Evolutionary conservation across 345 rosid species (phyloP).

Genomic region (Moricandia moricandioides): DNA sequence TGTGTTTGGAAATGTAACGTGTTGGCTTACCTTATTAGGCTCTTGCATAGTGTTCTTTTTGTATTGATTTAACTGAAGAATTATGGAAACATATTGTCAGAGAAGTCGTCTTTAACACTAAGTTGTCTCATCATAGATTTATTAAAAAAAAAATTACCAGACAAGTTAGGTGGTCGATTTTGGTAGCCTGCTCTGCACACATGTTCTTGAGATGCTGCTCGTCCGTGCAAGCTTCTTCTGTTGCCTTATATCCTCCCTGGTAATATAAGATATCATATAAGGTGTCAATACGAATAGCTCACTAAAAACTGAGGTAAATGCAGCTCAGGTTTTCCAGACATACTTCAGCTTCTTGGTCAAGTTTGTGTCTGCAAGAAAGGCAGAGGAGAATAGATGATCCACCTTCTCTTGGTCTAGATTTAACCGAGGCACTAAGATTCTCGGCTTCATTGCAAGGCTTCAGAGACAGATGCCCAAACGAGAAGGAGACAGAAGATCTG

Average conservation of each 20-base stretch:
- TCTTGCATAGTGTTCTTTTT: slow-evolving; percentile 34
- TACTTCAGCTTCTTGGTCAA: slow-evolving; percentile 41
- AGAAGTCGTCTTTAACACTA: background rate
- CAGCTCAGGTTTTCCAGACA: slow-evolving; percentile 9
- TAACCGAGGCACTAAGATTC: slow-evolving; percentile 41
- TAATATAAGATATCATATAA: slow-evolving; percentile 7
- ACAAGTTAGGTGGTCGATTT: slow-evolving; percentile 63
- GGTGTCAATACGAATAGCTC: background rate
- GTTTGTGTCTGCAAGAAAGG: slow-evolving; percentile 63
- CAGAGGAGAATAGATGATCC: slow-evolving; percentile 49
- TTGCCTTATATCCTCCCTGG: slow-evolving; percentile 44
- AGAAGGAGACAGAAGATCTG: slow-evolving; percentile 69
- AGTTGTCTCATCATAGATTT: slow-evolving; percentile 3
- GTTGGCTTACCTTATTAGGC: slow-evolving; percentile 34
- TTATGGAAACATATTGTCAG: slow-evolving; percentile 18
- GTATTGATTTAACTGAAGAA: slow-evolving; percentile 35
- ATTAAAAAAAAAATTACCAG: slow-evolving; percentile 41
- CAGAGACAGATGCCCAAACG: slow-evolving; percentile 73
- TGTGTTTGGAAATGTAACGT: background rate
- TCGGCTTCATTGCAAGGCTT: slow-evolving; percentile 66
- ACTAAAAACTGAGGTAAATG: background rate
- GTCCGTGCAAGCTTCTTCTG: slow-evolving; percentile 41
- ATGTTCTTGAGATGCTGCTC: slow-evolving; percentile 49
- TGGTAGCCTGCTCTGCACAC: slow-evolving; percentile 66
- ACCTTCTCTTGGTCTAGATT: slow-evolving; percentile 38